phyloP scores from a whole-genome alignment of 768 basidiomycete species.

The Rhodotorula diobovata region DNA sequence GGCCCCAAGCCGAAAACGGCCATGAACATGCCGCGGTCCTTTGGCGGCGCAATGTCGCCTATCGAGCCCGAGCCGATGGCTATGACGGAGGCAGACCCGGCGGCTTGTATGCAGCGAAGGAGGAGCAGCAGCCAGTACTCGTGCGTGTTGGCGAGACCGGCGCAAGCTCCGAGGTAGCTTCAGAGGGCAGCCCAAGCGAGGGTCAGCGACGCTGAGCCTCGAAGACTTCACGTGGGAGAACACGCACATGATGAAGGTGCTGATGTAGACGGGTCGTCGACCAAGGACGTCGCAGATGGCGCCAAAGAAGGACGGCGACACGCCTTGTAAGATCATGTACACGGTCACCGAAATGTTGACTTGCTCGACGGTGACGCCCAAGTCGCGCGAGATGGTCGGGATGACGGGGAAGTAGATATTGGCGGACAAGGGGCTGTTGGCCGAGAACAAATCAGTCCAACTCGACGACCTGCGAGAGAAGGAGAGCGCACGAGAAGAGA shows the following conservation, averaged over 20 bases:
- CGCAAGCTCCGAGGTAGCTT: conserved; percentile 36
- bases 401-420: conserved; percentile 39
- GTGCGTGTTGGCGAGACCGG: conserved; percentile 35
- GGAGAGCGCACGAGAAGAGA: conserved; percentile 22
- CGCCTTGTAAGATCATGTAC: conserved; percentile 35
- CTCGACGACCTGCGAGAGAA: background rate
- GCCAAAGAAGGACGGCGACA: conserved; percentile 31
- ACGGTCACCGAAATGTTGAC: conserved; percentile 24
- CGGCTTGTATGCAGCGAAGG: conserved; percentile 20
- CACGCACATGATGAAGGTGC: conserved; percentile 27
- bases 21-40: conserved; percentile 31
- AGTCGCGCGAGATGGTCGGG: conserved; percentile 23
- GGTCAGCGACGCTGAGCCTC: background rate
- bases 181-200: background rate
- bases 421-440: conserved; percentile 3
- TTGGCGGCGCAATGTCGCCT: conserved; percentile 30
- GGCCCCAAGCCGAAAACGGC: conserved; percentile 16
- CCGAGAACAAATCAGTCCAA: background rate
- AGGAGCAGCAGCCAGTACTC: conserved; percentile 23
- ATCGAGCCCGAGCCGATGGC: conserved; percentile 34
- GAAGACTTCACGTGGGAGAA: no score
- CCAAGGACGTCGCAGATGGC: conserved; percentile 32
- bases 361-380: conserved; percentile 10
- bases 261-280: conserved; percentile 25
- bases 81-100: conserved; percentile 27